phyloP scores from a whole-genome alignment of 2,329 filamentous ascomycete species.

The Cladosporium sphaerospermum region DNA sequence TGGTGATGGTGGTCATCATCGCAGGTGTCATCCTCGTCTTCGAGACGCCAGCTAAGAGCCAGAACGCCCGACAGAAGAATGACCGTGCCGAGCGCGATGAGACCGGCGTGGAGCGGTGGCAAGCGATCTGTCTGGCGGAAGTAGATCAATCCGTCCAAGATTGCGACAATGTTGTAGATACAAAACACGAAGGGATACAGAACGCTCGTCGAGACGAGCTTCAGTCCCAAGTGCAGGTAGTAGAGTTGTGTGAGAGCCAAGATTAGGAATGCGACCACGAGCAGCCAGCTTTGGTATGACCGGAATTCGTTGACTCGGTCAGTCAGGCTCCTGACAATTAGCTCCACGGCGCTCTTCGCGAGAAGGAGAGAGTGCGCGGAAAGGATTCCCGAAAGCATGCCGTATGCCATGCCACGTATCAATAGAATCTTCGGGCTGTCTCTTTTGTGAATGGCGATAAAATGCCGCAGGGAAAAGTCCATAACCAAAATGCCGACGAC shows the following conservation, averaged over 20 bases:
- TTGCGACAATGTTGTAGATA: slow-evolving; percentile 98
- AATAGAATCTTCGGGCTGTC: slow-evolving; percentile 47
- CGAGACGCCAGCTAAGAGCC: slow-evolving; percentile 87
- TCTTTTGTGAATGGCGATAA: slow-evolving; percentile 25
- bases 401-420: slow-evolving; percentile 77
- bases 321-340: slow-evolving; percentile 78
- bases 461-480: slow-evolving; percentile 43
- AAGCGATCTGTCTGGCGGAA: slow-evolving; percentile 84
- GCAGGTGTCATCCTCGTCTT: slow-evolving; percentile 55
- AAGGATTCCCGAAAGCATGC: slow-evolving; percentile 78
- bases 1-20: slow-evolving; percentile 45
- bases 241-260: slow-evolving; percentile 88
- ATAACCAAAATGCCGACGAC: slow-evolving; percentile 59
- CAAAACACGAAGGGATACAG: slow-evolving; percentile 97
- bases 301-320: slow-evolving; percentile 90
- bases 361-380: slow-evolving; percentile 90
- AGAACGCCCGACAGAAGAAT: slow-evolving; percentile 84
- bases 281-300: slow-evolving; percentile 90
- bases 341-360: slow-evolving; percentile 92
- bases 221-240: slow-evolving; percentile 88
- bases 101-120: slow-evolving; percentile 64
- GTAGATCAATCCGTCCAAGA: slow-evolving; percentile 93
- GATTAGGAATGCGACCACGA: slow-evolving; percentile 71
- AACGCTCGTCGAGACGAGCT: slow-evolving; percentile 90
- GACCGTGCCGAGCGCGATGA: slow-evolving; percentile 79